Conservation (phyloP, 2,329 filamentous ascomycete species). For the Epichloe brachyelytri region DNA sequence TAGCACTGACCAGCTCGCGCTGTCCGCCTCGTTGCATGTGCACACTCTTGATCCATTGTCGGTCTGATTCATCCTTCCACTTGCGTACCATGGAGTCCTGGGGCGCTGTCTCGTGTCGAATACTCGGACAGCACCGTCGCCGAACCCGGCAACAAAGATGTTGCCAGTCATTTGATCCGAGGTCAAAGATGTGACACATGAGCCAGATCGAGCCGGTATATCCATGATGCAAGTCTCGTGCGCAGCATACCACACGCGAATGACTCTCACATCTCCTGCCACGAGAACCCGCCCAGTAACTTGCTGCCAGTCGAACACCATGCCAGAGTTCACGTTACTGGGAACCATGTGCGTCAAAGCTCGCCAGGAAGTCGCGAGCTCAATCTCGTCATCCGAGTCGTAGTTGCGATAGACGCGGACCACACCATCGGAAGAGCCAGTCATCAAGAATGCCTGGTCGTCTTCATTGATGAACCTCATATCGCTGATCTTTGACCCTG, state of each 20-base stretch:
- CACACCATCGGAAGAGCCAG: conserved; percentile 87
- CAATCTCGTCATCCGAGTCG: conserved; percentile 60
- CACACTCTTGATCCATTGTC: conserved; percentile 89
- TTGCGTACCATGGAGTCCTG: conserved; percentile 89
- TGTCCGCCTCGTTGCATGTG: conserved; percentile 95
- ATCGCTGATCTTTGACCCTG: conserved; percentile 82
- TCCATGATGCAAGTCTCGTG: conserved; percentile 88
- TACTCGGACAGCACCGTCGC: conserved; percentile 84
- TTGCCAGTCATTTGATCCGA: conserved; percentile 97
- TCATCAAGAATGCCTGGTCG: conserved; percentile 88
- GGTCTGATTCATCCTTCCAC: conserved; percentile 79
- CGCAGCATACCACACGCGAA: conserved; percentile 90
- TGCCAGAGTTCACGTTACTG: conserved; percentile 84
- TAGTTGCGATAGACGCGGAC: conserved; percentile 90
- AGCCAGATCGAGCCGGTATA: conserved; percentile 86
- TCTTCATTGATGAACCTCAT: conserved; percentile 98
- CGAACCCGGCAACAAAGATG: conserved; percentile 90
- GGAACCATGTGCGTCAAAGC: conserved; percentile 88
- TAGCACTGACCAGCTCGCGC: conserved; percentile 80
- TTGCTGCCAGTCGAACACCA: conserved; percentile 98
- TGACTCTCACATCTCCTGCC: conserved; percentile 88
- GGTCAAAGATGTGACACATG: conserved; percentile 89
- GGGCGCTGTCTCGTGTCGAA: conserved; percentile 76
- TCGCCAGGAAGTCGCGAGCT: conserved; percentile 82
- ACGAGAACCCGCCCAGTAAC: conserved; percentile 93